Conservation (phyloP, 2,329 filamentous ascomycete species). For the Phialophora macrospora region DNA sequence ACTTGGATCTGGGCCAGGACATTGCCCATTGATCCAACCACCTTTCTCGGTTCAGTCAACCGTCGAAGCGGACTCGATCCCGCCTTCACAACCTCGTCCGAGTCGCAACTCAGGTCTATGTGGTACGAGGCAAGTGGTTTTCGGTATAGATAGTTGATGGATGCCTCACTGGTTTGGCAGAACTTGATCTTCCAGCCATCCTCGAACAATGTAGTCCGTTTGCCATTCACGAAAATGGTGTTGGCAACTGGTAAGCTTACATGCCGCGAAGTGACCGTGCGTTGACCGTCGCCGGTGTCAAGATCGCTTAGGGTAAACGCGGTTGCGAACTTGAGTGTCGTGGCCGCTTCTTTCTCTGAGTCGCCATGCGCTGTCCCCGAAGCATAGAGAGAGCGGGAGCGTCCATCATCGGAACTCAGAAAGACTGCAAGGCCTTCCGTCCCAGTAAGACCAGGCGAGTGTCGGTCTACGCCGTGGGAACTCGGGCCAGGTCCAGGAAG, state of each 20-base stretch:
- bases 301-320: neutral
- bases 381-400: neutral
- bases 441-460: neutral
- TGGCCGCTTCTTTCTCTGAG: neutral
- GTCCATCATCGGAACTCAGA: conserved; percentile 16
- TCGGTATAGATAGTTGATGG: conserved; percentile 7
- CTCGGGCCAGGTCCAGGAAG: conserved; percentile 22
- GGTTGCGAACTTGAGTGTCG: conserved; percentile 18
- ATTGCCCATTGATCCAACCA: conserved; percentile 38
- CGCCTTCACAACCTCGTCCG: conserved; percentile 10
- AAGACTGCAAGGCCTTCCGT: conserved; percentile 35
- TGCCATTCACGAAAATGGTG: conserved; percentile 38
- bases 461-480: neutral
- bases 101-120: conserved; percentile 14
- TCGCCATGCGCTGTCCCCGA: neutral
- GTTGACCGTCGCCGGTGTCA: neutral
- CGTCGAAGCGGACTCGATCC: conserved; percentile 25
- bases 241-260: conserved; percentile 35
- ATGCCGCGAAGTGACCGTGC: neutral
- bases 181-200: conserved; percentile 25
- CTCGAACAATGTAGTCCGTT: conserved; percentile 31
- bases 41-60: conserved; percentile 32
- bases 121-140: conserved; percentile 13
- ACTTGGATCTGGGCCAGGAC: conserved; percentile 36
- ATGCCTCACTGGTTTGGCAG: neutral